Evolutionary conservation across 176 grass and related monocot species (phyloP).

Genomic region (Olyra latifolia): DNA sequence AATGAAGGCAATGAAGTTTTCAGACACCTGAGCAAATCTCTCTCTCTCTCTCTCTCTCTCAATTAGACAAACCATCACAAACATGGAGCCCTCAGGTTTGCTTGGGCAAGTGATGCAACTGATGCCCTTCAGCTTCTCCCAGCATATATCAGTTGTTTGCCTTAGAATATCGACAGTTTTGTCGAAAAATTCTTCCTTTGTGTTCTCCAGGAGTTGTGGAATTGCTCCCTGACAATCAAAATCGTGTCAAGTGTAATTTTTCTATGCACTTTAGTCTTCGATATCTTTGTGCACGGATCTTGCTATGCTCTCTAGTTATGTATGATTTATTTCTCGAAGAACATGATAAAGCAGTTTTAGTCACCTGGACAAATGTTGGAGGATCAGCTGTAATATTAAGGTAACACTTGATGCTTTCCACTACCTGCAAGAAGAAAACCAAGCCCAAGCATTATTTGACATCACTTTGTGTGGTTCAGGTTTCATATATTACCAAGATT

Average conservation of each 20-base stretch:
- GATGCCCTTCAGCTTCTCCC: constrained; percentile 60
- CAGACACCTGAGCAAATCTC: neutral
- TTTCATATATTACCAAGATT: neutral
- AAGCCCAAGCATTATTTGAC: neutral
- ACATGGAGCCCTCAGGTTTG: constrained; percentile 70
- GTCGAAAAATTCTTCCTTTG: constrained; percentile 59
- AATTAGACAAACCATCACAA: constrained; percentile 59
- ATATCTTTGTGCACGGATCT: neutral
- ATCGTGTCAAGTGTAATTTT: neutral
- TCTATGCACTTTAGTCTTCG: neutral
- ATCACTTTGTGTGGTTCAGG: neutral
- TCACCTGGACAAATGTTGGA: constrained; percentile 73
- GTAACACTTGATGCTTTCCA: constrained; percentile 61
- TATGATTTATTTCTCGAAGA: neutral
- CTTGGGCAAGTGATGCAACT: constrained; percentile 34
- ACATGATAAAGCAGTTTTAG: neutral
- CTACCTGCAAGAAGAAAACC: constrained; percentile 30
- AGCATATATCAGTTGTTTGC: constrained; percentile 44
- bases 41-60: no score
- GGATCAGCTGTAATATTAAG: constrained; percentile 60
- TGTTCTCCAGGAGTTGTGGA: constrained; percentile 47
- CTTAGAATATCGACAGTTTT: constrained; percentile 30
- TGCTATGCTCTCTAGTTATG: neutral
- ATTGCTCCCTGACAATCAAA: constrained; percentile 48
- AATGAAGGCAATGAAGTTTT: neutral